Evolutionary conservation across 2,329 filamentous ascomycete species (phyloP), one percentile per base, ranked within the genome.

Genomic region (Neofusicoccum cordaticola): DNA sequence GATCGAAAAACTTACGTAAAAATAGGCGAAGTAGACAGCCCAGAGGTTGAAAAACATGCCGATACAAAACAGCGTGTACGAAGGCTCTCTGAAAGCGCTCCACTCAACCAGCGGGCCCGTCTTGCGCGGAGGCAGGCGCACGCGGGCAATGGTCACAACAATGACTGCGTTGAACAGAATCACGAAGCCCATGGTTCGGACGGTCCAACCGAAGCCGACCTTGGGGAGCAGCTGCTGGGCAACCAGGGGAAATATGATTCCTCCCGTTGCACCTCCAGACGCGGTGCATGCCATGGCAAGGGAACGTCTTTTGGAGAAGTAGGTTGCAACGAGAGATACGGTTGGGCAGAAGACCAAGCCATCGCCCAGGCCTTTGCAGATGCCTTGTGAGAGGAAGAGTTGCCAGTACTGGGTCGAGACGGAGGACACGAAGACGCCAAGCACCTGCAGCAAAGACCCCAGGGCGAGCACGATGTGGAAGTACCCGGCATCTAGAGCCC

Each of bases 171-270:
- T 78, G 0, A 76, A 80, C 1, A 89, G 67, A 22, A 86, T 85
- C 35, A 90, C 81, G 60, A 90, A 83, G 0, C 84, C 87, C 67
- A 89, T 80, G 0, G 83, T 81, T 0, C 88, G 79, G 19, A 88
- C 82, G 0, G 88, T 88, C 86, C 87, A 90, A 0, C 80, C 79
- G 69, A 89, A 90, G 0, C 88, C 88, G 3, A 90, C 76, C n/a
- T 77, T 79, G 0, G 86, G 84, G 1, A 89, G 75, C 8, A 90
- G 75, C 63, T 86, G 82, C 13, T 77, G 71, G 1, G 79, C 78
- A 12, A 83, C 71, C 1, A 85, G 78, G 0, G 88, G 88, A 70
- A 88, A 91, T 2, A 90, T 79, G 22, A 90, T 76, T 0, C 88
- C 88, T 0, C 88, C 89, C 0, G 84, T 84, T 0, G 82, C 83